Evolutionary conservation across 2,329 filamentous ascomycete genomes (phyloP).

Genomic region (Aspergillus aculeatinus): DNA sequence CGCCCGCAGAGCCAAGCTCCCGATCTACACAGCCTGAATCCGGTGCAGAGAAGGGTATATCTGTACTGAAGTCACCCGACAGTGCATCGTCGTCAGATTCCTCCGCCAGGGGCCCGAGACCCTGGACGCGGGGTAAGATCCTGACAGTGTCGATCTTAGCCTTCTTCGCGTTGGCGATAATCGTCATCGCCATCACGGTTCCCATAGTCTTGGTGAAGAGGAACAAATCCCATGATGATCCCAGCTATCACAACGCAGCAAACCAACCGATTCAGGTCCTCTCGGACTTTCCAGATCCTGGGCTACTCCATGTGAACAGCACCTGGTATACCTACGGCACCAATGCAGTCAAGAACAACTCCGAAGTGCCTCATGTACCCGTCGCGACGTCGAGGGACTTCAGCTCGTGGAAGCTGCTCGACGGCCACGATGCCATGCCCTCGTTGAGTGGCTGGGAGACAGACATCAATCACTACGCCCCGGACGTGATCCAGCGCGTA

Average conservation of each 20-base stretch:
- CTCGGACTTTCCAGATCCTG: constrained; percentile 34
- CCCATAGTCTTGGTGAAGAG: constrained; percentile 19
- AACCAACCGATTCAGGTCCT: constrained; percentile 23
- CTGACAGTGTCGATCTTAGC: background rate
- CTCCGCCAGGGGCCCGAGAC: background rate
- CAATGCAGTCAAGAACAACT: constrained; percentile 21
- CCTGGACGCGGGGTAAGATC: constrained; percentile 15
- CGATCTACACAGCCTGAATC: background rate
- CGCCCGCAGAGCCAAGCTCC: background rate
- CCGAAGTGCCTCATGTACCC: constrained; percentile 47
- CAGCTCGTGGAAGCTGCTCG: constrained; percentile 45
- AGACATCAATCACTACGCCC: constrained; percentile 58
- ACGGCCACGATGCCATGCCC: constrained; percentile 53
- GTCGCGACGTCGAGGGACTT: constrained; percentile 52
- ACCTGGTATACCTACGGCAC: constrained; percentile 38
- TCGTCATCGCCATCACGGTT: constrained; percentile 20
- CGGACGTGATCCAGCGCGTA: constrained; percentile 55
- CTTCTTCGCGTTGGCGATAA: background rate
- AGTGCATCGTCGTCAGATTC: background rate
- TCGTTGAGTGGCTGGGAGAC: constrained; percentile 52
- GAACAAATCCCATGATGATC: constrained; percentile 10
- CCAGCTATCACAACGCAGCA: constrained; percentile 19
- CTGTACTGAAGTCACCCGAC: background rate
- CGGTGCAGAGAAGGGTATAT: background rate
- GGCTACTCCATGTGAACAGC: constrained; percentile 30